phyloP scores from a whole-genome alignment of 495 filamentous ascomycete genomes.

The Neurospora pannonica region DNA sequence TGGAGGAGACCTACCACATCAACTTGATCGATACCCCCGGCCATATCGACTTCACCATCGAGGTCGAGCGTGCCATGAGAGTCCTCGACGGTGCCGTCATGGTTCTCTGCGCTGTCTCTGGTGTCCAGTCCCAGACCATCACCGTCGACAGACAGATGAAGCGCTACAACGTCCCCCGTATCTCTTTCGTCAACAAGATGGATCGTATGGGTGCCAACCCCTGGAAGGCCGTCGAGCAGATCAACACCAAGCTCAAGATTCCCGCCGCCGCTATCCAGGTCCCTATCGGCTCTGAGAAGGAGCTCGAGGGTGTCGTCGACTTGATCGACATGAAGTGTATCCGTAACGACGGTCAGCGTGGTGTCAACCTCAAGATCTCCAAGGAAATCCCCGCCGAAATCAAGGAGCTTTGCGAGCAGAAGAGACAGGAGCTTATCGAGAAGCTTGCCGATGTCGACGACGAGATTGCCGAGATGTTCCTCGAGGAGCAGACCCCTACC shows the following conservation, averaged over 20 bases:
- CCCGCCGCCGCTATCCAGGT: conserved; percentile 91
- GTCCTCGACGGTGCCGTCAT: conserved; percentile 97
- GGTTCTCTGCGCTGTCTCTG: conserved; percentile 96
- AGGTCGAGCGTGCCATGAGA: conserved; percentile 92
- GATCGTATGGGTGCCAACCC: conserved; percentile 98
- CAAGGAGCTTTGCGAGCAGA: conserved; percentile 64
- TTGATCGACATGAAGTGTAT: conserved; percentile 85
- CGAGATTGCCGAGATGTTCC: conserved; percentile 92
- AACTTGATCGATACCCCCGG: conserved; percentile 99
- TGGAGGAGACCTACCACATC: conserved; percentile 88
- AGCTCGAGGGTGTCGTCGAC: conserved; percentile 91
- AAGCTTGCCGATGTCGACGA: conserved; percentile 96
- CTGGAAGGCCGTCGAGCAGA: conserved; percentile 94
- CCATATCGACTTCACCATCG: conserved; percentile 99
- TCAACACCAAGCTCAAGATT: conserved; percentile 89
- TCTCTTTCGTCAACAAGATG: conserved; percentile 99
- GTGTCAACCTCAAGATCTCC: conserved; percentile 57
- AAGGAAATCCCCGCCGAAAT: conserved; percentile 76
- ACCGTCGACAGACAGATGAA: conserved; percentile 98
- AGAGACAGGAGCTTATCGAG: conserved; percentile 78
- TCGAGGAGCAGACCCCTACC: conserved; percentile 74
- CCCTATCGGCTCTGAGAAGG: conserved; percentile 87
- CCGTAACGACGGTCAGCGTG: conserved; percentile 77
- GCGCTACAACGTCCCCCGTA: conserved; percentile 90
- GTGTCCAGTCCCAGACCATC: conserved; percentile 96